Conservation (phyloP, 2,329 filamentous ascomycete species). For the Tolypocladium paradoxum region DNA sequence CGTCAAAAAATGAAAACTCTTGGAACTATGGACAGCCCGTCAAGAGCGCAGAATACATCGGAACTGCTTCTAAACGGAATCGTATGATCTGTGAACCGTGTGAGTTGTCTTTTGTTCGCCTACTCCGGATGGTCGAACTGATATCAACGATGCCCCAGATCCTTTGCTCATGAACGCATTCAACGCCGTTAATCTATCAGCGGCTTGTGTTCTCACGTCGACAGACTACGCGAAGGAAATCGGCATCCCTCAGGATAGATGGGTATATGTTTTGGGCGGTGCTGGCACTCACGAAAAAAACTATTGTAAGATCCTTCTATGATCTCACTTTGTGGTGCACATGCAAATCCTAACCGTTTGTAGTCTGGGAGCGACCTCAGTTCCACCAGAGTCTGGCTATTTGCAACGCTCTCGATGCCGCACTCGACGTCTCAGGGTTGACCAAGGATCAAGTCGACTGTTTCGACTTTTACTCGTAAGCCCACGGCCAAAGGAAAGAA, state of each 20-base stretch:
- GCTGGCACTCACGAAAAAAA: slow-evolving; percentile 48
- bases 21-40: slow-evolving; percentile 44
- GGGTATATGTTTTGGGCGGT: slow-evolving; percentile 54
- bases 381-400: slow-evolving; percentile 49
- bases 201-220: slow-evolving; percentile 49
- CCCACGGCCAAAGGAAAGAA: not conserved
- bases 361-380: slow-evolving; percentile 52
- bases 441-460: slow-evolving; percentile 42
- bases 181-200: slow-evolving; percentile 56
- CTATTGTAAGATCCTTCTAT: slow-evolving; percentile 29
- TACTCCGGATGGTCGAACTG: not conserved
- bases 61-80: slow-evolving; percentile 42
- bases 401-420: slow-evolving; percentile 43
- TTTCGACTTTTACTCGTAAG: slow-evolving; percentile 52
- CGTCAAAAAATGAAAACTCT: slow-evolving; percentile 38
- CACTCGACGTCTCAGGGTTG: slow-evolving; percentile 35
- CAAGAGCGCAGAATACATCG: slow-evolving; percentile 39
- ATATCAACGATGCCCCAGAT: slow-evolving; percentile 32
- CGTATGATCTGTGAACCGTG: slow-evolving; percentile 60
- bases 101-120: slow-evolving; percentile 19
- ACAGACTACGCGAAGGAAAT: slow-evolving; percentile 41
- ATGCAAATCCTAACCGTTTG: not conserved
- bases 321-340: too few species aligned
- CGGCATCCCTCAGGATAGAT: slow-evolving; percentile 41
- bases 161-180: slow-evolving; percentile 62